Base-by-base conservation (phyloP, 2,329 filamentous ascomycete species). In the Fusarium compactum region DNA sequence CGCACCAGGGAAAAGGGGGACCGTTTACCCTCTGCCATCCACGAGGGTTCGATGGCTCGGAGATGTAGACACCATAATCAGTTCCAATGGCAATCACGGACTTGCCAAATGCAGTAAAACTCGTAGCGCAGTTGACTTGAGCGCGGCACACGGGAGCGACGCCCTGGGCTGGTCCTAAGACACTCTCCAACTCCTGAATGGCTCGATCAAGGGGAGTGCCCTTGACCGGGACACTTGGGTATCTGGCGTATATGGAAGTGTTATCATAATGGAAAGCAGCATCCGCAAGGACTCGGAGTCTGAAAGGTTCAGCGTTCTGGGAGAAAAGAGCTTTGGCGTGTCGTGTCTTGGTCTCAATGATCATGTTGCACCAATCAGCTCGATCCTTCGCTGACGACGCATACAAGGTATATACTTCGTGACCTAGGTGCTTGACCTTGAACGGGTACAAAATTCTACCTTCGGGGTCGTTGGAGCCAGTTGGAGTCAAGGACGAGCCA, bases 301-400 rank as follows among this genome's bases (percentile, higher is more conserved):
- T 88, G 86, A 99, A 99, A 0, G 96, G 96, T 79, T 99, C 96
- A 0, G 96, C 95, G 77, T 98, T 97, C 77, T 99, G 96, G 6
- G 92, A 90, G 79, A 93, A 92, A 8, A 98, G 84, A 5, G 95
- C 93, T 54, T 94, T 91, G 24, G 96, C 96, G 78, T 99, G 95
- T 63, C 92, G 90, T 9, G 94, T 97, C 84, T 99, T 99, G 32
- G 96, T 96, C 79, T 97, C 92, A 47, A 97, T 91, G 74, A 99
- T 97, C 81, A 94, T 97, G 70, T 90, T 90, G 76, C 94, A 97
- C 97, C 97, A 99, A 51, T 97, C 93, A 67, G 90, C 86, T 61
- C 96, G 88, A 74, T 90, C 92, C 66, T 91, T 87, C 4, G 91
- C 88, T 3, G 90, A 91, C 8, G 91, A 88, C 0, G 95, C 95